These are phyloP conservation scores for Diutina pseudorugosa DNA, from an alignment of 1,139 yeast species.

Conservation along the genomic window DNA sequence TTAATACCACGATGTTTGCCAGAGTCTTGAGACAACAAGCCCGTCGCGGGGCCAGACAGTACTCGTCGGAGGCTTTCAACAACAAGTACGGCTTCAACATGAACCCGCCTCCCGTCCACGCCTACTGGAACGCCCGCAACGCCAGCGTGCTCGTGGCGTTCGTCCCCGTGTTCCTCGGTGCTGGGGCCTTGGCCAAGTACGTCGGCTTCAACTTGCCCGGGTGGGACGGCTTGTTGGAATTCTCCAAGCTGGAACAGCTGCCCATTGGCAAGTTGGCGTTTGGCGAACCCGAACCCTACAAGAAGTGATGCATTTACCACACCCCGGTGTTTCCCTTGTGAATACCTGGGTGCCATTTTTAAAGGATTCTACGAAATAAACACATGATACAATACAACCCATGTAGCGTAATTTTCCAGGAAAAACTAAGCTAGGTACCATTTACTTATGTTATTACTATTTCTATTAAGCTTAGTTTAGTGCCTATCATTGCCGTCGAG, in stretches of 20 bases:
- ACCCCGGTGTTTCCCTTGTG: no score
- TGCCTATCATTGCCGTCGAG: no score
- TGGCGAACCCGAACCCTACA: conserved; percentile 23
- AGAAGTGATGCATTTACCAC: neutral
- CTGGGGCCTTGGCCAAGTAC: conserved; percentile 23
- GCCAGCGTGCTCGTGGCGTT: conserved; percentile 25
- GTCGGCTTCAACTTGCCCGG: conserved; percentile 20
- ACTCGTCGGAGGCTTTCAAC: conserved; percentile 17
- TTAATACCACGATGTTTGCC: neutral
- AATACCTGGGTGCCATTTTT: neutral
- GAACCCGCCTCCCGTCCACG: conserved; percentile 36
- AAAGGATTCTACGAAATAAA: neutral
- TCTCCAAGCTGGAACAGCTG: conserved; percentile 26
- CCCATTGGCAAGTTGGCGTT: conserved; percentile 25
- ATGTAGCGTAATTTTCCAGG: no score
- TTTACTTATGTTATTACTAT: no score
- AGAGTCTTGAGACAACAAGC: neutral
- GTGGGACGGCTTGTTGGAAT: conserved; percentile 21
- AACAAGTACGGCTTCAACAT: conserved; percentile 33
- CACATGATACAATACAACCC: neutral
- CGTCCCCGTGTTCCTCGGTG: conserved; percentile 25
- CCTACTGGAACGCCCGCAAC: conserved; percentile 34
- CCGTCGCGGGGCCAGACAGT: neutral
- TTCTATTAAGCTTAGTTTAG: no score
- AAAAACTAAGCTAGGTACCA: no score